Base-by-base conservation (phyloP, 441 rosid genomes). In the Erodium texanum region DNA sequence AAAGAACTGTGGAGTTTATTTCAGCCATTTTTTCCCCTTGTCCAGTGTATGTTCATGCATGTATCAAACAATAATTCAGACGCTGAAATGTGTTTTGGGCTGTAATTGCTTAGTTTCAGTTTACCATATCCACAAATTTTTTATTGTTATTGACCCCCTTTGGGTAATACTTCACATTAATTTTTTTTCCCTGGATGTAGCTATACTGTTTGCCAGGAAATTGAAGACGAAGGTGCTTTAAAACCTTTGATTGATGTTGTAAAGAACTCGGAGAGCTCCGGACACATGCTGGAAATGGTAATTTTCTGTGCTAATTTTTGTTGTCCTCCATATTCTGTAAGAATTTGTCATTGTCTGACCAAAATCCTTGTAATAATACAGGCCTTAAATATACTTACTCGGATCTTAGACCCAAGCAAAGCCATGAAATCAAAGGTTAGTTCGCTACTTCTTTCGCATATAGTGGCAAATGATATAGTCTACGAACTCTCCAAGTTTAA, bases 381-480 rank as follows among this genome's bases (percentile, higher is more conserved):
- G 95, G 76, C 80, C 62, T 80, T 89, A 81, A 81, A 86, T 81
- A 74, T 84, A 70, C 84, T 89, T 67, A 77, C 86, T 18, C 84
- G 87, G 73, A 77, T 89, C 61, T 82, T 92, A 52, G 88, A 88
- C 76, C 90, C 95, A 70, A 77, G 74, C 71, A 88, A 78, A 78
- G 90, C 85, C 83, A 82, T 86, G 87, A 84, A 81, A 78, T 83
- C 87, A 59, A 88, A 82, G 89, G 98, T 92, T 27, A 66, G 87
- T 81, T 45, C 15, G 38, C 24, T 24, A 7, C 66, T 69, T 67
- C 69, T 62, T 72, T 43, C 69, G 41, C 63, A 27, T 27, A n/a
- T n/a, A n/a, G n/a, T 27, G 29, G 4, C 29, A 27, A 27, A 27
- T 27, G 29, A 27, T 27, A 27, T 27, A 27, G 41, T 62, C 58